Evolutionary conservation across 441 rosid genomes (phyloP).

Genomic region (Theobroma grandiflorum): DNA sequence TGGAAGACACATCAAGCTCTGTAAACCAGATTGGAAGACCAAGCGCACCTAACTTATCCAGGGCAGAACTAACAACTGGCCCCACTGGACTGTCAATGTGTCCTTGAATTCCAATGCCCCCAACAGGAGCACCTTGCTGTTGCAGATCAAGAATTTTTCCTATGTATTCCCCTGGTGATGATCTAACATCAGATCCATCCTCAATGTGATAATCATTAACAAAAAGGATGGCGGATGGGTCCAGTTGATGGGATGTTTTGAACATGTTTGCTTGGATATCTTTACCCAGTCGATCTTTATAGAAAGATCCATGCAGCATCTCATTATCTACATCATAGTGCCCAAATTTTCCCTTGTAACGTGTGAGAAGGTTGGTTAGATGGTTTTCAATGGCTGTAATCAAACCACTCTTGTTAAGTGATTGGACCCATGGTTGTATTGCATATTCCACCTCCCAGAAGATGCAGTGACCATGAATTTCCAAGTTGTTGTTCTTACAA

Average conservation of each 20-base stretch:
- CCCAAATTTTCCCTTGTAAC: slow-evolving; percentile 71
- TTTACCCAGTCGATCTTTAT: slow-evolving; percentile 68
- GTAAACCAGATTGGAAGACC: slow-evolving; percentile 62
- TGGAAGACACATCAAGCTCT: slow-evolving; percentile 53
- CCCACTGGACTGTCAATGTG: slow-evolving; percentile 54
- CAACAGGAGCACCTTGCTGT: slow-evolving; percentile 69
- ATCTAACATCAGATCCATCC: slow-evolving; percentile 75
- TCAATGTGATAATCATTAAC: slow-evolving; percentile 91
- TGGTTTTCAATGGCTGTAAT: slow-evolving; percentile 47
- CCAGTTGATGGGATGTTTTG: slow-evolving; percentile 68
- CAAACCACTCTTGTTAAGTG: slow-evolving; percentile 44
- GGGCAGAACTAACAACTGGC: slow-evolving; percentile 46
- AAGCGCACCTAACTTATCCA: slow-evolving; percentile 53
- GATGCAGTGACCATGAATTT: slow-evolving; percentile 77
- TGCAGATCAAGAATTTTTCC: slow-evolving; percentile 68
- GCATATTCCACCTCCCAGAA: slow-evolving; percentile 54
- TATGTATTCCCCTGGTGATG: slow-evolving; percentile 68
- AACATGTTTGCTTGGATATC: slow-evolving; percentile 75
- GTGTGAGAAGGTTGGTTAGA: slow-evolving; percentile 42
- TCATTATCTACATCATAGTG: slow-evolving; percentile 75
- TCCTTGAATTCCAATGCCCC: slow-evolving; percentile 61
- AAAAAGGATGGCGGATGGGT: slow-evolving; percentile 72
- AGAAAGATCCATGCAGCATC: slow-evolving; percentile 66
- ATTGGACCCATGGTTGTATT: slow-evolving; percentile 52
- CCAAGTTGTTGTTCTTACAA: slow-evolving; percentile 62